Evolutionary conservation across 1,284 basidiomycete genomes (phyloP), one percentile per base, ranked within the genome.

Genomic region (Cutaneotrichosporon arboriforme): DNA sequence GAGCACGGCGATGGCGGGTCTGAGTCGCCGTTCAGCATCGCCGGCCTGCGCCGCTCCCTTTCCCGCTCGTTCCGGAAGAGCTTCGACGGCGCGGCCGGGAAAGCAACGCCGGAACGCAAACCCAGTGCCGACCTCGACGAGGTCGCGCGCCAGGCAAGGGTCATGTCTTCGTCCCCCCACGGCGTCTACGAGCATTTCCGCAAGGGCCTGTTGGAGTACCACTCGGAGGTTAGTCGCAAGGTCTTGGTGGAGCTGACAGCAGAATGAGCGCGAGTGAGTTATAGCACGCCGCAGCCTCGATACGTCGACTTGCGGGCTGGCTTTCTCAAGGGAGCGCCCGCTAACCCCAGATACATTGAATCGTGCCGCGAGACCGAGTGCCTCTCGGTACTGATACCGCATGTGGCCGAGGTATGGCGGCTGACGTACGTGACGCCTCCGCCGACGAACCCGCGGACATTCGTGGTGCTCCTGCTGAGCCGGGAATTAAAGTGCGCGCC

Each of bases 401-500:
- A 69, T 36, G 62, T 70, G 7, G 73, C 73, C 1, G 72, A 75
- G 59, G 65, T 75, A 14, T 75, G 73, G 73, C 55, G 69, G 13
- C 51, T 72, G 52, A 73, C 72, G 1, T 75, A 69, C 53, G 63
- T 65, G 8, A 73, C 71, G n/a, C 73, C 73, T 2, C 56, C 68
- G 1, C 73, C 73, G 0, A 69, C 72, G 1, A 68, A 56, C 26
- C 73, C 73, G 8, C 60, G 73, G 4, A 74, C 72, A 1, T 75
- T 75, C 42, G 64, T 75, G 20, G 61, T 72, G 21, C 62, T 75
- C 1, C 58, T 75, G 0, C 52, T 72, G 4, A 67, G 61, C 9
- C 54, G 66, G 5, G 68, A 70, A 51, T 55, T 68, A n/a, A 52
- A 54, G 37, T 54, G 49, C 13, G 54, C 57, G n/a, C 64, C 66